phyloP scores from a whole-genome alignment of 495 filamentous ascomycete species.

The Parmelia sp. region DNA sequence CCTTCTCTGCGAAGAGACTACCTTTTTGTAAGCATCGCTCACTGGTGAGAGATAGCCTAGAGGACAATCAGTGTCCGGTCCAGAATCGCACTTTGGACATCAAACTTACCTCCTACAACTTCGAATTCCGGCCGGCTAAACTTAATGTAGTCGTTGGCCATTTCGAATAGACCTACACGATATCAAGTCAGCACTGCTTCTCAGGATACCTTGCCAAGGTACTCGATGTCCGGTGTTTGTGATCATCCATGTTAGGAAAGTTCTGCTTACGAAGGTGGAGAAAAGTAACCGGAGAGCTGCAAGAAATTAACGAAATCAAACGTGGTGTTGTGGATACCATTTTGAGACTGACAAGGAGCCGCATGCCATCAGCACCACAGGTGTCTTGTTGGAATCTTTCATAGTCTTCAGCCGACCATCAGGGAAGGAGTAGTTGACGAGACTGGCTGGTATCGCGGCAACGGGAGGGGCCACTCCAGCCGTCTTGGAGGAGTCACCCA shows the following conservation, averaged over 20 bases:
- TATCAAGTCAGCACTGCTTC: not conserved
- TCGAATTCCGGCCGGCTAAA: constrained; percentile 30
- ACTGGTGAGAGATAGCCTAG: constrained; percentile 23
- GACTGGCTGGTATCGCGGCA: constrained; percentile 26
- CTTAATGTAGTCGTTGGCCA: constrained; percentile 22
- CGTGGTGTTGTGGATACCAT: constrained; percentile 60
- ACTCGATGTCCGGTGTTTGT: not conserved
- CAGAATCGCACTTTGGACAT: not conserved
- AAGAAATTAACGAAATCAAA: not conserved
- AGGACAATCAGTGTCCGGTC: not conserved
- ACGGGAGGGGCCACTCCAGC: constrained; percentile 6
- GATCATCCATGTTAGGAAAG: not conserved
- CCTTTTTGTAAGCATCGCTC: constrained; percentile 23
- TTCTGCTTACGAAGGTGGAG: constrained; percentile 9
- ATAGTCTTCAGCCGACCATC: constrained; percentile 61
- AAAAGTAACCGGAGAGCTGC: constrained; percentile 16
- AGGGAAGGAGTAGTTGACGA: constrained; percentile 67
- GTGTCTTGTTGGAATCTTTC: constrained; percentile 61
- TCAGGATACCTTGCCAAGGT: not conserved
- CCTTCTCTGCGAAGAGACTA: constrained; percentile 38
- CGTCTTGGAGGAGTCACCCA: not conserved
- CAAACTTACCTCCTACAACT: constrained; percentile 17
- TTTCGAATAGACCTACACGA: constrained; percentile 42
- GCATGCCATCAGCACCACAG: constrained; percentile 79
- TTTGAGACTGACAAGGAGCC: constrained; percentile 84